phyloP scores from a whole-genome alignment of 768 basidiomycete species.

The Lactifluus piperatus region DNA sequence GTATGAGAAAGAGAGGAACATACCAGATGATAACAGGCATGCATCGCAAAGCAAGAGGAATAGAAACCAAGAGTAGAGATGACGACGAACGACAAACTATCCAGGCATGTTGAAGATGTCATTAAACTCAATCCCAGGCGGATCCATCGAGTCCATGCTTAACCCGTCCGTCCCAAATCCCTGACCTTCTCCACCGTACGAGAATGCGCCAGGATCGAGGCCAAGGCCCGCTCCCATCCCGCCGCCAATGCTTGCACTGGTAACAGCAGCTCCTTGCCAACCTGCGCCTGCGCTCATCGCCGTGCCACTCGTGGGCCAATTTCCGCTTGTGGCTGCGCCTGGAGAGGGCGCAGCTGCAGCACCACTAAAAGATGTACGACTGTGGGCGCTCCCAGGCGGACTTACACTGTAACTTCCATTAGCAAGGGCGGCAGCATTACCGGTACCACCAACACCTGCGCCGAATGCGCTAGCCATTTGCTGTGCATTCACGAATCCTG shows the following conservation, averaged over 20 bases:
- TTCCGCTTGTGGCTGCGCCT: background rate
- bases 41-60: background rate
- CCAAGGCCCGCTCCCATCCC: conserved; percentile 10
- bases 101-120: conserved; percentile 20
- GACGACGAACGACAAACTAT: background rate
- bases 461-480: conserved; percentile 14
- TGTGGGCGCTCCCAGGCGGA: conserved; percentile 18
- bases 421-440: background rate
- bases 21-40: background rate
- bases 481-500: conserved; percentile 14
- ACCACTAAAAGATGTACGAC: conserved; percentile 16
- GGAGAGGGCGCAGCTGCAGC: conserved; percentile 16
- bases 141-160: conserved; percentile 16
- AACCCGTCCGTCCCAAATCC: conserved; percentile 10
- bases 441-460: background rate
- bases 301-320: conserved; percentile 7
- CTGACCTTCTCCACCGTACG: conserved; percentile 10
- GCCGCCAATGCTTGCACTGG: conserved; percentile 4
- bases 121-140: conserved; percentile 19
- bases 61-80: background rate
- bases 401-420: conserved; percentile 18
- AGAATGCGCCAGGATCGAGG: conserved; percentile 7
- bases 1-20: background rate
- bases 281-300: conserved; percentile 1
- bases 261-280: background rate